Evolutionary conservation across 2,329 filamentous ascomycete species (phyloP).

Genomic region (Clarireedia hainanense): DNA sequence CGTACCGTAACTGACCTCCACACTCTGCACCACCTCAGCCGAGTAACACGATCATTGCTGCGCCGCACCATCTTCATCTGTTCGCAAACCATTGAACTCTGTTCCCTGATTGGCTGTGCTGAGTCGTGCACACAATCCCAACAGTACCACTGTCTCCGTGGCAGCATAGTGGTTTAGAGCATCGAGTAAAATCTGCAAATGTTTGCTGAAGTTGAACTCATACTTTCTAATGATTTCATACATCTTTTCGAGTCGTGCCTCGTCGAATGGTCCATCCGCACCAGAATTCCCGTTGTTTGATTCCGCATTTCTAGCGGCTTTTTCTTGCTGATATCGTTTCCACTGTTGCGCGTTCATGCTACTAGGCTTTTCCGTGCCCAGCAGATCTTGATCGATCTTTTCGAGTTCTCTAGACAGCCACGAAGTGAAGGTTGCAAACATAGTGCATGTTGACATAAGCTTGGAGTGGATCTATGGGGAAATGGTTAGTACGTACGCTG

Average conservation of each 20-base stretch:
- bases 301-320: slow-evolving; percentile 34
- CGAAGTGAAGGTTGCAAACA: slow-evolving; percentile 86
- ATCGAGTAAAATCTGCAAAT: slow-evolving; percentile 89
- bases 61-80: slow-evolving; percentile 44
- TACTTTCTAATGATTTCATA: slow-evolving; percentile 85
- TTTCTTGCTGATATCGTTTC: slow-evolving; percentile 46
- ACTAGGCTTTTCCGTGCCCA: slow-evolving; percentile 45
- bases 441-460: slow-evolving; percentile 88
- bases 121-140: slow-evolving; percentile 77
- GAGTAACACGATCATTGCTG: slow-evolving; percentile 11
- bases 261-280: slow-evolving; percentile 16
- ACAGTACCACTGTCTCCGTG: slow-evolving; percentile 88
- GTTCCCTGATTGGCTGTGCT: slow-evolving; percentile 75
- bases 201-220: slow-evolving; percentile 85
- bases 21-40: not conserved
- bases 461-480: slow-evolving; percentile 80
- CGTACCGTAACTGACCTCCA: not conserved
- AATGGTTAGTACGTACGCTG: not conserved
- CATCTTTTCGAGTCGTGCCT: slow-evolving; percentile 37
- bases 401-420: slow-evolving; percentile 80
- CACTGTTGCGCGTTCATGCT: slow-evolving; percentile 56
- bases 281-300: slow-evolving; percentile 14
- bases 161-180: slow-evolving; percentile 95
- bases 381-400: slow-evolving; percentile 73
- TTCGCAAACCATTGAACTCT: slow-evolving; percentile 50